Evolutionary conservation across 345 rosid species (phyloP).

Genomic region (Erodium maritimum): DNA sequence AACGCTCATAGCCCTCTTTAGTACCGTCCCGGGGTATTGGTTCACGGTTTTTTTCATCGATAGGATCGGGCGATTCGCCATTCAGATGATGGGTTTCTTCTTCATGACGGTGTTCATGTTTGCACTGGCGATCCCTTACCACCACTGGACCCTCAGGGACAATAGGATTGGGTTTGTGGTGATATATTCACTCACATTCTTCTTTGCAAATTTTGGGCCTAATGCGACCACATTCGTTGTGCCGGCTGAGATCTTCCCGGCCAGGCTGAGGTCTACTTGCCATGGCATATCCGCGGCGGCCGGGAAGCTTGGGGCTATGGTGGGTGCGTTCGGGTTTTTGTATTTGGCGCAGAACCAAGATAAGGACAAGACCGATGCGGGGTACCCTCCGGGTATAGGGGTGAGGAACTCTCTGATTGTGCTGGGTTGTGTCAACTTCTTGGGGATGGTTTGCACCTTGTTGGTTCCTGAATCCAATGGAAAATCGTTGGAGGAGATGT

Average conservation of each 20-base stretch:
- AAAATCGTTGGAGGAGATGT: constrained; percentile 77
- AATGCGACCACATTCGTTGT: constrained; percentile 79
- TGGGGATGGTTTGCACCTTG: constrained; percentile 58
- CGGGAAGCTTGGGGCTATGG: constrained; percentile 73
- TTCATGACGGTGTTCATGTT: constrained; percentile 93
- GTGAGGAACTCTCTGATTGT: constrained; percentile 58
- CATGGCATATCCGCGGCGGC: constrained; percentile 83
- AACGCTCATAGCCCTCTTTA: constrained; percentile 66
- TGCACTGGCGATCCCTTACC: constrained; percentile 79
- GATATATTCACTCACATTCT: constrained; percentile 65
- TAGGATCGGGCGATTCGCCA: constrained; percentile 54
- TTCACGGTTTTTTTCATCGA: constrained; percentile 64
- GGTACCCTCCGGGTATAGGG: constrained; percentile 83
- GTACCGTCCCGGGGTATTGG: constrained; percentile 86
- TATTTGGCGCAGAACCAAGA: constrained; percentile 61
- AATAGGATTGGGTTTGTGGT: constrained; percentile 61
- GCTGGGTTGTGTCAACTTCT: constrained; percentile 44
- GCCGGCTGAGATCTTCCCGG: constrained; percentile 86
- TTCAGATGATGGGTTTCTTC: constrained; percentile 82
- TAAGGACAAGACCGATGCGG: constrained; percentile 68
- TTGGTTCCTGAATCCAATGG: too few species aligned
- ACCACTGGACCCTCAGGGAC: constrained; percentile 69
- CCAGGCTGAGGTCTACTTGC: constrained; percentile 86
- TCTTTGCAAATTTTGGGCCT: constrained; percentile 84
- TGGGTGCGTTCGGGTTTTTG: constrained; percentile 81